Conservation (phyloP, 805 yeast genomes). For the Hanseniaspora jakobsenii region DNA sequence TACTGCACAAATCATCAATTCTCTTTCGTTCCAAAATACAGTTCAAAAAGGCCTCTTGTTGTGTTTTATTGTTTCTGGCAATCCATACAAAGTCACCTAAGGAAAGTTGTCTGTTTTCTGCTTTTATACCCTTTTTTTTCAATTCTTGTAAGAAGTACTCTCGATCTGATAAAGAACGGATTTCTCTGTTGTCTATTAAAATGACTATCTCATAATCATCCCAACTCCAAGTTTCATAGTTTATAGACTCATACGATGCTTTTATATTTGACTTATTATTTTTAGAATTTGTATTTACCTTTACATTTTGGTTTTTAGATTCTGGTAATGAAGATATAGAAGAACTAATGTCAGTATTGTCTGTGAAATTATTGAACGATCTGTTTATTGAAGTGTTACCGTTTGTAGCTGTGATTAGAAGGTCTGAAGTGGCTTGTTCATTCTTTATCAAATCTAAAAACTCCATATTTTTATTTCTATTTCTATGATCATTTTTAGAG, state of each 20-base stretch:
- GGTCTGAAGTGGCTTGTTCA: no score
- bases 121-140: conserved; percentile 35
- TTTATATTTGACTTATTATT: background rate
- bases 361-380: no score
- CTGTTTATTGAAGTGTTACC: no score
- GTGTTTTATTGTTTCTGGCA: conserved; percentile 50
- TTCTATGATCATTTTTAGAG: no score
- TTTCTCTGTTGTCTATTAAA: conserved; percentile 71
- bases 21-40: conserved; percentile 84
- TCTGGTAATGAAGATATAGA: no score
- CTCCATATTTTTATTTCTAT: no score
- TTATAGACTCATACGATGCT: conserved; percentile 19
- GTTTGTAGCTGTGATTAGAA: no score
- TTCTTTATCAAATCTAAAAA: no score
- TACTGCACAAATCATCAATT: conserved; percentile 67
- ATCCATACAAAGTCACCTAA: conserved; percentile 89
- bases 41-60: conserved; percentile 58
- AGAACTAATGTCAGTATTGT: no score
- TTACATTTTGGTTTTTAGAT: no score
- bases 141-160: conserved; percentile 55
- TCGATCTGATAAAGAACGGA: conserved; percentile 55
- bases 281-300: no score
- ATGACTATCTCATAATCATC: conserved; percentile 49
- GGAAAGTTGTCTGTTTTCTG: conserved; percentile 47
- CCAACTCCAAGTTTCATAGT: conserved; percentile 44